These are phyloP conservation scores for Fomitopsis betulina DNA, from an alignment of 1,284 basidiomycete genomes.

Conservation along the genomic window DNA sequence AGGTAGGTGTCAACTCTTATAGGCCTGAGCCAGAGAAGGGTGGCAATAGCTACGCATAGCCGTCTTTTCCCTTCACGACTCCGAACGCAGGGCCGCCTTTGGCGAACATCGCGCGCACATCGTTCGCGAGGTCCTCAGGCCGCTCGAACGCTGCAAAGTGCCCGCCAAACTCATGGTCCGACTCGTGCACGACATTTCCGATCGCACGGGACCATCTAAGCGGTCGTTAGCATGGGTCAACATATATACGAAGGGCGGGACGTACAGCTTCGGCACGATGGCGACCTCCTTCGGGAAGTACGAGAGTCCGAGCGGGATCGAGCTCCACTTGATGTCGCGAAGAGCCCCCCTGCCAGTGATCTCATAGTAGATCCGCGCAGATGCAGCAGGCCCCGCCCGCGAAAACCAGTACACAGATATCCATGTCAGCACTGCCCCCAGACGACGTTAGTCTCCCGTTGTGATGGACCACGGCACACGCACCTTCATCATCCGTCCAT, in stretches of 20 bases:
- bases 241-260: not conserved
- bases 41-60: constrained; percentile 5
- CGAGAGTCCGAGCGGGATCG: constrained; percentile 29
- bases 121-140: constrained; percentile 22
- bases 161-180: constrained; percentile 23
- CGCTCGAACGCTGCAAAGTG: constrained; percentile 28
- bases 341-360: not conserved
- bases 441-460: not conserved
- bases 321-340: constrained; percentile 2
- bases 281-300: constrained; percentile 30
- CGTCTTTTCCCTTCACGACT: constrained; percentile 14
- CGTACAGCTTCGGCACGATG: constrained; percentile 21
- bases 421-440: constrained; percentile 32
- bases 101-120: constrained; percentile 25
- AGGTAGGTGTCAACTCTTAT: not conserved
- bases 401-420: constrained; percentile 37
- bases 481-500: constrained; percentile 50
- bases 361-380: constrained; percentile 35
- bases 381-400: constrained; percentile 33
- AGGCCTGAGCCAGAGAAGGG: not conserved
- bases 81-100: constrained; percentile 16
- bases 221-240: not conserved
- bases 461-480: not conserved
- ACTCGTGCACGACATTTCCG: constrained; percentile 25
- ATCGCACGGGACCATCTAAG: constrained; percentile 19